Conservation (phyloP, 257 asterid species). For the Gentiana dahurica region DNA sequence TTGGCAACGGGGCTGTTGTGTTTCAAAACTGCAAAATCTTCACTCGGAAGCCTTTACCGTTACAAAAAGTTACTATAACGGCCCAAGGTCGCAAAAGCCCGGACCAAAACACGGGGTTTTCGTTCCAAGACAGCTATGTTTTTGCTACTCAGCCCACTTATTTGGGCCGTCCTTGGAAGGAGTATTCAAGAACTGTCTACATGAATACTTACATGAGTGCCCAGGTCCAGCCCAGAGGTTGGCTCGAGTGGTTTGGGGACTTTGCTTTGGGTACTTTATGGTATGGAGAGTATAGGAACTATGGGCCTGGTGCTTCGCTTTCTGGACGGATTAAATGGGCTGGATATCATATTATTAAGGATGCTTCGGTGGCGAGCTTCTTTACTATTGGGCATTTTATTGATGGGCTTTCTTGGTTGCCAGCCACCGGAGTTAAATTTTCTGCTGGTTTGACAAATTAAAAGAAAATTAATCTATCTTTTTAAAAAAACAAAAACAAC, state of each 20-base stretch:
- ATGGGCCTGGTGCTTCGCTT: constrained; percentile 76
- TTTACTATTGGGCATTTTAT: constrained; percentile 62
- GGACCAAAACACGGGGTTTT: constrained; percentile 79
- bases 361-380: constrained; percentile 52
- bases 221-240: constrained; percentile 86
- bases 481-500: too few relatives aligned
- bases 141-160: constrained; percentile 72
- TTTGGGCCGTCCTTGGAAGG: constrained; percentile 86
- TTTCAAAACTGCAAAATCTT: constrained; percentile 76
- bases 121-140: constrained; percentile 60
- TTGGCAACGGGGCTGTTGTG: constrained; percentile 94
- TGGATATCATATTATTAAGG: constrained; percentile 59
- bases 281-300: constrained; percentile 87
- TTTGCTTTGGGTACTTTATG: constrained; percentile 65
- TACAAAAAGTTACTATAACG: too few relatives aligned
- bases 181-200: constrained; percentile 64
- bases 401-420: constrained; percentile 87
- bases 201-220: constrained; percentile 74
- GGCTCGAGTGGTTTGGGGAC: constrained; percentile 88
- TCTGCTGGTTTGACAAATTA: constrained; percentile 47
- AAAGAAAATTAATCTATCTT: neutral
- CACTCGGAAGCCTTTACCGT: constrained; percentile 61
- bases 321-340: constrained; percentile 71
- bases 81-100: too few relatives aligned
- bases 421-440: constrained; percentile 72